These are phyloP conservation scores for Priceomyces castillae DNA, from an alignment of 805 yeast species.

Conservation along the genomic window DNA sequence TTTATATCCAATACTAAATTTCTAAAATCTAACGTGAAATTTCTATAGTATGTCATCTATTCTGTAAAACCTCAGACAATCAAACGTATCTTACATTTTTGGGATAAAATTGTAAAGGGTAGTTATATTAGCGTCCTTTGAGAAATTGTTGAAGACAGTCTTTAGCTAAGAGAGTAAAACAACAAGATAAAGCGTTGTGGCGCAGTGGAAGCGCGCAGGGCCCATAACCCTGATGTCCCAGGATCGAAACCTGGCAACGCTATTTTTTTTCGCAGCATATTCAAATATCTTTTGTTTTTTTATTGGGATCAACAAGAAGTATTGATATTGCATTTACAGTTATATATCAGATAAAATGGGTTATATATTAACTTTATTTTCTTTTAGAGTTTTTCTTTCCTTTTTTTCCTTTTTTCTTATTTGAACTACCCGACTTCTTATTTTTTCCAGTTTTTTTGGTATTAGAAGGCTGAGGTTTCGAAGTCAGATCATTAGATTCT, in stretches of 20 bases:
- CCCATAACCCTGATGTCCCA: slow-evolving; percentile 98
- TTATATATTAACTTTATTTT: slow-evolving; percentile 1
- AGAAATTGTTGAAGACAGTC: too few species aligned
- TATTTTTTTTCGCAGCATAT: slow-evolving; percentile 39
- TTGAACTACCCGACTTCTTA: neutral
- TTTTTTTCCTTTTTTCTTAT: slow-evolving; percentile 3
- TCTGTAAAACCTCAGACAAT: too few species aligned
- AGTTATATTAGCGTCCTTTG: too few species aligned
- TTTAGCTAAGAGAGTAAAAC: neutral
- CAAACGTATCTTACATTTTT: too few species aligned
- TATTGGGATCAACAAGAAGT: too few species aligned
- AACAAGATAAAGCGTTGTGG: slow-evolving; percentile 67
- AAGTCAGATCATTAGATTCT: neutral
- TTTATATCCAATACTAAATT: too few species aligned
- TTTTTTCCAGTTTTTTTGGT: neutral
- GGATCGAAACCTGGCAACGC: slow-evolving; percentile 98
- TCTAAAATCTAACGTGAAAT: too few species aligned
- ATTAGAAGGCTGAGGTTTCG: neutral
- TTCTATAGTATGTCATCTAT: too few species aligned
- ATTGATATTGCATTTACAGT: too few species aligned
- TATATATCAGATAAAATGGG: too few species aligned
- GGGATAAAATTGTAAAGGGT: too few species aligned
- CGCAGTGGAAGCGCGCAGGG: slow-evolving; percentile 99
- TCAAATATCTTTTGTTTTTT: neutral
- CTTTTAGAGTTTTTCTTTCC: slow-evolving; percentile 3